phyloP scores from a whole-genome alignment of 2,329 filamentous ascomycete genomes.

The Fusarium sp. region DNA sequence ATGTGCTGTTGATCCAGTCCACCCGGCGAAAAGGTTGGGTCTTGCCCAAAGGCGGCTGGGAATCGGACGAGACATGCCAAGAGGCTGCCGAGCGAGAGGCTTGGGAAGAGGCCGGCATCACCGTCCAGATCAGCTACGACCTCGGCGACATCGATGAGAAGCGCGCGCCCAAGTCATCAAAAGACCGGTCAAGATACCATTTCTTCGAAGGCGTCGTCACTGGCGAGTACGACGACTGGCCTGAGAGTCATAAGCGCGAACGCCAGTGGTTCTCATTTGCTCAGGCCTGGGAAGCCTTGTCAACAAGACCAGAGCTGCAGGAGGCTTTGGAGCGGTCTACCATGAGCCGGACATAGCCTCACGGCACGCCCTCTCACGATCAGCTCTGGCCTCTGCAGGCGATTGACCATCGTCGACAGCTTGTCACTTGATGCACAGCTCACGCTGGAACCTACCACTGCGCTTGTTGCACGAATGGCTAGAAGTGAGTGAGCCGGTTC shows the following conservation, averaged over 20 bases:
- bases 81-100: conserved; percentile 90
- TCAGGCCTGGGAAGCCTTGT: conserved; percentile 82
- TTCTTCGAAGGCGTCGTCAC: conserved; percentile 92
- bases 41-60: conserved; percentile 97
- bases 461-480: background rate
- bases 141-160: conserved; percentile 89
- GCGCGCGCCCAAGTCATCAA: conserved; percentile 79
- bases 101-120: conserved; percentile 97
- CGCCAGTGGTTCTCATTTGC: conserved; percentile 90
- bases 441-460: background rate
- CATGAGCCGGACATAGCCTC: conserved; percentile 60
- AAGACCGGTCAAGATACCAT: conserved; percentile 74
- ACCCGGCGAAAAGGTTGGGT: conserved; percentile 94
- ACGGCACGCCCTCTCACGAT: conserved; percentile 4
- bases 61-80: conserved; percentile 89
- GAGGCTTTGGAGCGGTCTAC: conserved; percentile 88
- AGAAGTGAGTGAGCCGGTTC: background rate
- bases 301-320: conserved; percentile 84
- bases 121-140: conserved; percentile 85
- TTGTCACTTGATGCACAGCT: background rate
- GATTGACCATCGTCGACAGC: background rate
- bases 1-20: conserved; percentile 94
- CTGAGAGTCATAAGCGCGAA: conserved; percentile 91
- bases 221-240: conserved; percentile 88
- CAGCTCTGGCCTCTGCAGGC: background rate